Evolutionary conservation across 208 protist species (phyloP), one percentile per base, ranked within the genome.

Genomic region (Acanthamoeba sp.): DNA sequence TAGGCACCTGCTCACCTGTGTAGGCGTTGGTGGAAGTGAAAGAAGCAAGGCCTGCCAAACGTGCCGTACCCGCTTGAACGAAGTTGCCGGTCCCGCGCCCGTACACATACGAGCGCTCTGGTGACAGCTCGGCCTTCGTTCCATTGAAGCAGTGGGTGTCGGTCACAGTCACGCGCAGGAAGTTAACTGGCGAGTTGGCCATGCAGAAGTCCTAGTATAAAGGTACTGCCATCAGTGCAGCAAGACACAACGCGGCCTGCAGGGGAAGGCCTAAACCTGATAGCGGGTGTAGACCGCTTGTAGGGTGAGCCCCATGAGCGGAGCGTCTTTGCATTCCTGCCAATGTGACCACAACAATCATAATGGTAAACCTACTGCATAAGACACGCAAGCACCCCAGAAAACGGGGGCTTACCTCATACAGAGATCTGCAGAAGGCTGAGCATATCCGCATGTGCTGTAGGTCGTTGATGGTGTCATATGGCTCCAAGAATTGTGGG

Each of bases 311-410:
- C 78, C 78, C 78, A 87, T 87, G 2, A 87, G 24, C 42, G 48
- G 45, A 20, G n/a, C 38, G 9, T 87, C 78, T n/a, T 87, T 87
- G 38, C 78, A 87, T 14, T n/a, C 78, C 78, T 87, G 34, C 22
- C 45, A 24, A n/a, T n/a, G n/a, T n/a, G n/a, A n/a, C n/a, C n/a
- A n/a, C n/a, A n/a, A n/a, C n/a, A n/a, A n/a, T n/a, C n/a, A n/a
- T n/a, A n/a, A n/a, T n/a, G n/a, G n/a, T n/a, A n/a, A n/a, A n/a
- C n/a, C n/a, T n/a, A n/a, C n/a, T n/a, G n/a, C n/a, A n/a, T n/a
- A n/a, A n/a, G n/a, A n/a, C n/a, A n/a, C n/a, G n/a, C n/a, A 84
- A 55, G n/a, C 16, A 50, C 16, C 14, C 42, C 12, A 84, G n/a
- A 16, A 84, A 48, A 27, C 10, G 5, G 9, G 20, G 9, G n/a